Evolutionary conservation across 2,329 filamentous ascomycete species (phyloP).

Genomic region (Zasmidium angulare): DNA sequence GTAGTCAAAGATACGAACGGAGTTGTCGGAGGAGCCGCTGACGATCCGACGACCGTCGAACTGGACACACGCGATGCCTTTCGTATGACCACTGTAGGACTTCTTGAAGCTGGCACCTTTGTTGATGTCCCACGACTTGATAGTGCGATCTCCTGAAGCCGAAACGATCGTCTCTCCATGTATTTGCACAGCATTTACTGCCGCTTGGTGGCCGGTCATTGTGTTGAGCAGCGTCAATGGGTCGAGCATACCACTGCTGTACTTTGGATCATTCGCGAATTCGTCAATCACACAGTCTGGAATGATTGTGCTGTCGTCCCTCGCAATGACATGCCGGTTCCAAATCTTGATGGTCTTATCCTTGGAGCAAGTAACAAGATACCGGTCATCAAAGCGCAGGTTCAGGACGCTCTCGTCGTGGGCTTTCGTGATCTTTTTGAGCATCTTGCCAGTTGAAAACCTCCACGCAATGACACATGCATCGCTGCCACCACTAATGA

Average conservation of each 20-base stretch:
- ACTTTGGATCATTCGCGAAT: slow-evolving; percentile 41
- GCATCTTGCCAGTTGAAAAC: slow-evolving; percentile 82
- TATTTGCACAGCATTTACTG: slow-evolving; percentile 95
- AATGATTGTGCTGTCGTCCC: slow-evolving; percentile 38
- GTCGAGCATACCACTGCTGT: slow-evolving; percentile 52
- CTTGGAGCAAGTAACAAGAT: slow-evolving; percentile 94
- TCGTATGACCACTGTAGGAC: slow-evolving; percentile 78
- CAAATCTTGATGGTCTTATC: slow-evolving; percentile 97
- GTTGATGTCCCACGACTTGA: slow-evolving; percentile 93
- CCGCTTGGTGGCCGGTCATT: slow-evolving; percentile 81
- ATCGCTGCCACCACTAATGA: slow-evolving; percentile 95
- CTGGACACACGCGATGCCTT: slow-evolving; percentile 96
- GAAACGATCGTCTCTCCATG: slow-evolving; percentile 84
- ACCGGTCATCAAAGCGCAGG: slow-evolving; percentile 85
- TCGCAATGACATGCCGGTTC: slow-evolving; percentile 69
- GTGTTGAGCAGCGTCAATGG: slow-evolving; percentile 75
- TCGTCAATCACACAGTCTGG: slow-evolving; percentile 37
- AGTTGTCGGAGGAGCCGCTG: slow-evolving; percentile 93
- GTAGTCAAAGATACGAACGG: slow-evolving; percentile 91
- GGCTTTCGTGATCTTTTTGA: slow-evolving; percentile 73
- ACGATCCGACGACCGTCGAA: slow-evolving; percentile 93
- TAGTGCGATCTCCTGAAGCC: slow-evolving; percentile 86
- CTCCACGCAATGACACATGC: slow-evolving; percentile 87
- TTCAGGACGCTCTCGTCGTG: slow-evolving; percentile 92
- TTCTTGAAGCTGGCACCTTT: slow-evolving; percentile 71